Evolutionary conservation across 2,329 filamentous ascomycete genomes (phyloP).

Genomic region (Lasiodiplodia hormozganensis): DNA sequence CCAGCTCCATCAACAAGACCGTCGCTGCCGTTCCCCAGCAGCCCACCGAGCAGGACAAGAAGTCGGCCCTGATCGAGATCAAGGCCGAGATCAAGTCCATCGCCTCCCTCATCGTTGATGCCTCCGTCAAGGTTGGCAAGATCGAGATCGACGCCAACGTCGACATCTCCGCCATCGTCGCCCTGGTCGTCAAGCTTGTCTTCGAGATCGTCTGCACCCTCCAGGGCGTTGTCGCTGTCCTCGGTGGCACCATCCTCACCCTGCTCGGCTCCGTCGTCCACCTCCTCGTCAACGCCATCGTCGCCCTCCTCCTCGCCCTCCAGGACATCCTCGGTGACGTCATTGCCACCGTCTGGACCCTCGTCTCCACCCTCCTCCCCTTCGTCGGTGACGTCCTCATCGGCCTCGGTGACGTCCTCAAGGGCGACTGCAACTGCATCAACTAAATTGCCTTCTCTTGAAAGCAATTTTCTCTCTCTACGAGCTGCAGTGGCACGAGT

Average conservation of each 20-base stretch:
- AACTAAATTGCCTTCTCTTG: slow-evolving; percentile 20
- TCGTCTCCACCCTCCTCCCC: slow-evolving; percentile 28
- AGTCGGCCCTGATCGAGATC: slow-evolving; percentile 17
- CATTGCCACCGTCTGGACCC: slow-evolving; percentile 25
- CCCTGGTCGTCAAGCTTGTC: slow-evolving; percentile 53
- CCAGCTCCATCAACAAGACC: slow-evolving; percentile 30
- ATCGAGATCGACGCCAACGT: slow-evolving; percentile 26
- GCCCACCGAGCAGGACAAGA: slow-evolving; percentile 21
- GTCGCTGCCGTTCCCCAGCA: slow-evolving; percentile 12
- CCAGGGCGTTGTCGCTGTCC: slow-evolving; percentile 54
- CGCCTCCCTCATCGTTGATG: slow-evolving; percentile 24
- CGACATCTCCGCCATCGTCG: slow-evolving; percentile 25
- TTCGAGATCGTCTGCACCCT: slow-evolving; percentile 51
- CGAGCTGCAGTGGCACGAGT: neutral
- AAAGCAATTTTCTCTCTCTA: neutral
- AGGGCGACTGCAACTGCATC: slow-evolving; percentile 27
- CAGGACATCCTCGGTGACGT: slow-evolving; percentile 29
- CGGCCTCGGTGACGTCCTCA: slow-evolving; percentile 31
- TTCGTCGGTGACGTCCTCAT: slow-evolving; percentile 30
- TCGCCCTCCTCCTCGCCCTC: slow-evolving; percentile 27
- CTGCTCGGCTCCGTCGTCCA: slow-evolving; percentile 30
- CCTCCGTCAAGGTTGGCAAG: slow-evolving; percentile 27
- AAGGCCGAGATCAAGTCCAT: slow-evolving; percentile 29
- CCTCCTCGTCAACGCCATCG: slow-evolving; percentile 30
- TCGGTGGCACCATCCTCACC: slow-evolving; percentile 28